Evolutionary conservation across 306 rosid species (phyloP), one percentile per base, ranked within the genome.

Genomic region (Ormosia emarginata): DNA sequence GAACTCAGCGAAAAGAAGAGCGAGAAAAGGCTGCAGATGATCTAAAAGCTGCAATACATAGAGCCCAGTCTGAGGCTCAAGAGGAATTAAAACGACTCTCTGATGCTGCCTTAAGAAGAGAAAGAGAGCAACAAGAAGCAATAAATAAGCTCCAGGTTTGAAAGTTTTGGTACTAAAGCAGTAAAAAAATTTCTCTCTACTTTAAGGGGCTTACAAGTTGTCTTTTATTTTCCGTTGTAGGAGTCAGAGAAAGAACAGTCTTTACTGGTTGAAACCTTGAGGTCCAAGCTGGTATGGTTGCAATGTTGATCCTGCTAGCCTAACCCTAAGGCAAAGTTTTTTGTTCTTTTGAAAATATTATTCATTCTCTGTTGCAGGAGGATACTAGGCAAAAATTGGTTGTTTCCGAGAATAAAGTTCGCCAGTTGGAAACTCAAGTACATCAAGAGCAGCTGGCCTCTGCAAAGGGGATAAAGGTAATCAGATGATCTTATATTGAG

Each of bases 1-100:
- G 85, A 50, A 87, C 72, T 18, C 94, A 90, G 82, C 86, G 91
- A 78, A 87, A 83, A 88, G 91, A 85, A 82, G 97, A 92, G 80
- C 89, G 94, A 79, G 94, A 90, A 86, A 90, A 87, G 84, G 93
- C 96, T 78, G 82, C 81, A 3, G 34, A 85, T 84, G 96, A 91
- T 88, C 65, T 91, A 68, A 91, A 90, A 74, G 77, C 92, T 73
- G 92, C 94, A 32, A 87, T 90, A 49, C 94, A 85, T 67, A 92
- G 88, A 88, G 91, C 84, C 72, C 92, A 88, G 52, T 79, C 34
- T 57, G 97, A 90, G 88, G 92, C 92, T 63, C 85, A 90, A 79
- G 91, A 90, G 53, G 97, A 90, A 79, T 50, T 86, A 57, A 90
- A 87, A 77, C 88, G 92, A 80, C 47, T 86, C 18, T 81, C 90